Base-by-base conservation (phyloP, 1,139 yeast genomes). In the Candida sp. region DNA sequence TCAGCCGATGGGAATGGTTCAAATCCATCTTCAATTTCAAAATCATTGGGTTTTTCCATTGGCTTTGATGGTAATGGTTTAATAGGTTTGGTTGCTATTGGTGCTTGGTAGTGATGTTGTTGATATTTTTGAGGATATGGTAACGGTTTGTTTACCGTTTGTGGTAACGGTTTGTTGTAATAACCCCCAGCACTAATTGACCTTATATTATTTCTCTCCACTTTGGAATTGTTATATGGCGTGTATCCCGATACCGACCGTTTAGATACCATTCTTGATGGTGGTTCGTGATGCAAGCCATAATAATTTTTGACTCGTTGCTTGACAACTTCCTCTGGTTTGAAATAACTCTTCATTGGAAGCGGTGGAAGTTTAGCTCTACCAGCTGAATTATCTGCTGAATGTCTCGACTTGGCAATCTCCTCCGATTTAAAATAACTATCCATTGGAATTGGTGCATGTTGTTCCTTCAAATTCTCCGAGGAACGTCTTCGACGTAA, bases 1-100 rank as follows among this genome's bases (percentile, higher is more conserved):
- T 25, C 29, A 6, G 29, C 9, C 29, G 38, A 22, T 7, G 38
- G 38, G 21, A 36, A 36, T 11, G 38, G 38, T 5, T 36, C 22
- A 25, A 36, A 36, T 5, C 38, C 38, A 22, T 22, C 21, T 36
- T 36, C 38, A 8, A 36, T 36, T 36, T 36, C 38, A 36, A 22
- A 4, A n/a, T 36, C 38, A 12, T 11, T 23, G 29, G 29, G 29
- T 25, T 25, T 25, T 9, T 25, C 29, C 29, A 9, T 6, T 6
- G 29, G 29, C 29, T 25, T 25, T 25, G 29, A 25, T 25, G 29
- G 29, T 25, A 25, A 25, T 25, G 29, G 29, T 9, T 25, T 25
- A 6, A 9, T 25, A 6, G 29, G 29, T 9, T 25, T 25, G 8
- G 29, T 6, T 6, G 29, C 8, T 25, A 25, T 6, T 25, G 29